Conservation (phyloP, 164 flowering plant genomes). For the Saururus chinensis region DNA sequence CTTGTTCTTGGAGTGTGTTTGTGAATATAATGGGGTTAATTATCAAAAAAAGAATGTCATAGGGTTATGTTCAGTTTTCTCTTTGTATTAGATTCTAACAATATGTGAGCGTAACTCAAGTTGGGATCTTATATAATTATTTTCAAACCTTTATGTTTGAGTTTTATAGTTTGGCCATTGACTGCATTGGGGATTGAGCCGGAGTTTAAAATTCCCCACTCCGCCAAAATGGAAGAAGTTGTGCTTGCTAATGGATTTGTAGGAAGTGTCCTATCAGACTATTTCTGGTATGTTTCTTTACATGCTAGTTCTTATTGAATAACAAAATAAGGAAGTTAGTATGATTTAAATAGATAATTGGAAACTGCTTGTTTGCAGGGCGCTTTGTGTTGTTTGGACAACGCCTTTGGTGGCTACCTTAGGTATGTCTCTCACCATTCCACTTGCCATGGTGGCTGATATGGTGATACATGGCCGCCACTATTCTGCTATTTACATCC, state of each 20-base stretch:
- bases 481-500: slow-evolving; percentile 77
- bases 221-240: slow-evolving; percentile 72
- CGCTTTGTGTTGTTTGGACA: slow-evolving; percentile 89
- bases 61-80: too few relatives aligned
- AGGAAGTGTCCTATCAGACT: slow-evolving; percentile 97
- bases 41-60: too few relatives aligned
- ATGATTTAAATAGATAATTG: neutral
- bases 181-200: slow-evolving; percentile 97
- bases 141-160: neutral
- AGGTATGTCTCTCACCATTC: slow-evolving; percentile 92
- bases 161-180: slow-evolving; percentile 77
- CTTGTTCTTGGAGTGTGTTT: too few relatives aligned
- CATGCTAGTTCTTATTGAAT: neutral
- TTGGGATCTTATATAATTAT: too few relatives aligned
- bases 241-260: slow-evolving; percentile 88
- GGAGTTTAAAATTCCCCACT: slow-evolving; percentile 78
- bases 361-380: slow-evolving; percentile 33
- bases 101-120: too few relatives aligned
- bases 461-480: slow-evolving; percentile 88
- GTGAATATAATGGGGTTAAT: too few relatives aligned
- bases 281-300: slow-evolving; percentile 60
- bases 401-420: slow-evolving; percentile 84
- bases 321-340: neutral
- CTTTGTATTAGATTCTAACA: too few relatives aligned
- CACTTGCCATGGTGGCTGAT: slow-evolving; percentile 89